Conservation (phyloP, 805 yeast genomes). For the Hemisphaericaspora nanyangensis region DNA sequence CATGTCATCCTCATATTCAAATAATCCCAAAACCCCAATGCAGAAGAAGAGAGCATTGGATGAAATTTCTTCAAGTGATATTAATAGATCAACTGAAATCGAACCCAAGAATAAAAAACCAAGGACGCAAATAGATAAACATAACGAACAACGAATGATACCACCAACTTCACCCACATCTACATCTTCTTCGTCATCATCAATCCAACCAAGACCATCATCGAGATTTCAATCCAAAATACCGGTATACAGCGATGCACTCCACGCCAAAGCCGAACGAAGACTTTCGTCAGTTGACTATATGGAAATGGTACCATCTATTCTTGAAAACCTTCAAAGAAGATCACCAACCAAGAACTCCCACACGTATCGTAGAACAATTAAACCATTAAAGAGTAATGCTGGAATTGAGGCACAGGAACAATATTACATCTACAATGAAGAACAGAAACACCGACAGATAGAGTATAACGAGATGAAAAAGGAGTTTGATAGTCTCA, state of each 20-base stretch:
- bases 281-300: neutral
- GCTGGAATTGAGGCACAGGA: neutral
- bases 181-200: too few species aligned
- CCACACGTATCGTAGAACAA: too few species aligned
- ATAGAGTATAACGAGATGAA: slow-evolving; percentile 1
- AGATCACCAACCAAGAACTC: too few species aligned
- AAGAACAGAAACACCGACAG: slow-evolving; percentile 2
- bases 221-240: neutral
- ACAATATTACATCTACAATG: slow-evolving; percentile 4
- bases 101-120: too few species aligned
- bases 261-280: neutral
- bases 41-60: slow-evolving; percentile 2
- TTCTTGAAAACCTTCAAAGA: slow-evolving; percentile 3
- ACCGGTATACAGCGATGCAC: neutral
- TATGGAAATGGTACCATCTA: slow-evolving; percentile 1
- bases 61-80: slow-evolving; percentile 6
- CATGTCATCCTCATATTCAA: neutral
- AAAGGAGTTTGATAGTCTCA: slow-evolving; percentile 5
- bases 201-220: neutral
- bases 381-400: too few species aligned
- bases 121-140: too few species aligned
- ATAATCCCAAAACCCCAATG: neutral
- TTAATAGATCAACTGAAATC: neutral
- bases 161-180: too few species aligned
- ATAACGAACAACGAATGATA: too few species aligned